A percentile compares a stretch with the other conserved stretches of the same genome.
Evolutionary conservation across 257 asterid genomes (phyloP).

Genomic region (Lantana camara): DNA sequence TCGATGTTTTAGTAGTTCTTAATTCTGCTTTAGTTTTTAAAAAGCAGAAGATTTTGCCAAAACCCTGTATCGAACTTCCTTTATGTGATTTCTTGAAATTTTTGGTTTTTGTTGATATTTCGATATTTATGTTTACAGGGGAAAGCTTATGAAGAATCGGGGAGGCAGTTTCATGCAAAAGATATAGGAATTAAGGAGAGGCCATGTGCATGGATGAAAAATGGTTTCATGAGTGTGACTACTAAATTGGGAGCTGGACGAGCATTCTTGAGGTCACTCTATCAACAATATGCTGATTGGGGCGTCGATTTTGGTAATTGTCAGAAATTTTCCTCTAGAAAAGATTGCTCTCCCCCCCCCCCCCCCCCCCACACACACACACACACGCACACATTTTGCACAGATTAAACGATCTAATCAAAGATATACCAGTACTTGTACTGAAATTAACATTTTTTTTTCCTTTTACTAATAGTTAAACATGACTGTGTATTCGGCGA

Average conservation of each 20-base stretch:
- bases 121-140: slow-evolving; percentile 49
- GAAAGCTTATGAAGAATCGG: slow-evolving; percentile 71
- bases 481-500: slow-evolving; percentile 93
- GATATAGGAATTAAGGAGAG: slow-evolving; percentile 81
- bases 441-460: background rate
- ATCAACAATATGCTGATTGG: slow-evolving; percentile 93
- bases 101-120: background rate
- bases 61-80: no score
- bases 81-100: background rate
- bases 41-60: no score
- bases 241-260: slow-evolving; percentile 80
- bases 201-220: slow-evolving; percentile 83
- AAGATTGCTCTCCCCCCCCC: no score
- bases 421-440: no score
- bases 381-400: background rate
- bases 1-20: no score
- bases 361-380: no score
- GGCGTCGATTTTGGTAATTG: slow-evolving; percentile 87
- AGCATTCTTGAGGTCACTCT: slow-evolving; percentile 87
- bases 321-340: background rate
- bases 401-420: background rate
- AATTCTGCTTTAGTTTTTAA: no score
- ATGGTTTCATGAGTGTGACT: slow-evolving; percentile 95
- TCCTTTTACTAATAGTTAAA: slow-evolving; percentile 58
- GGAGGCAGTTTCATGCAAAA: slow-evolving; percentile 66